Evolutionary conservation across 2,329 filamentous ascomycete genomes (phyloP).

Genomic region (Phialocephala subalpina): DNA sequence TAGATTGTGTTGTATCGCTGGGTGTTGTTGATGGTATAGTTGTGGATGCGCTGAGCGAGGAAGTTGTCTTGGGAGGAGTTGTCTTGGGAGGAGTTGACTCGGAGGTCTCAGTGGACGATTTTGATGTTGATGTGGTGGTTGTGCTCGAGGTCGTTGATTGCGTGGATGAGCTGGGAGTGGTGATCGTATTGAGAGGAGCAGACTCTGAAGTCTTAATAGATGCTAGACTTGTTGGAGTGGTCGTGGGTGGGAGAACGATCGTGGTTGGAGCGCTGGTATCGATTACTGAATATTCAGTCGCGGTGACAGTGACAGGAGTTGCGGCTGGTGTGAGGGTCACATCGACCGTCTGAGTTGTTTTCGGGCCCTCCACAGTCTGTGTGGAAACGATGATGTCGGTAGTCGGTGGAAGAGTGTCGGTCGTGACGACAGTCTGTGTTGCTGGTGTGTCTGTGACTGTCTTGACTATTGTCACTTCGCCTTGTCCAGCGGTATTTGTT

Average conservation of each 20-base stretch:
- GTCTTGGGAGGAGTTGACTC: no score
- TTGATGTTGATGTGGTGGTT: not conserved
- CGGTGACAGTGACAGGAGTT: conserved; percentile 34
- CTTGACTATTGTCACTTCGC: conserved; percentile 31
- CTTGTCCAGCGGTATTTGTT: conserved; percentile 18
- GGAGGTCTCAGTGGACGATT: not conserved
- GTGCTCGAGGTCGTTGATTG: conserved; percentile 6
- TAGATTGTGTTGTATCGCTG: not conserved
- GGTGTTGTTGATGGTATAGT: conserved; percentile 26
- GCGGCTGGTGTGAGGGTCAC: conserved; percentile 38
- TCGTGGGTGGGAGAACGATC: conserved; percentile 26
- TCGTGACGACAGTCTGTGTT: conserved; percentile 39
- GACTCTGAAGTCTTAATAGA: conserved; percentile 13
- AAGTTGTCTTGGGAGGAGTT: conserved; percentile 13
- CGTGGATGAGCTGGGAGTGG: not conserved
- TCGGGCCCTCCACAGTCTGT: conserved; percentile 36
- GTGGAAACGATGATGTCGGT: conserved; percentile 37
- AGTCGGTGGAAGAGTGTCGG: conserved; percentile 34
- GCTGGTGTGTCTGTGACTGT: conserved; percentile 36
- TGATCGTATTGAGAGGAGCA: conserved; percentile 6
- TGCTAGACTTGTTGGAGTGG: conserved; percentile 15
- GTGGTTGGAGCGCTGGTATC: conserved; percentile 40
- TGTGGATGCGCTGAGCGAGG: conserved; percentile 15
- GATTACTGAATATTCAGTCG: conserved; percentile 40
- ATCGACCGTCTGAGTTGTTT: conserved; percentile 36